phyloP scores from a whole-genome alignment of 1,284 basidiomycete species.

The Ceratobasidium sp. region DNA sequence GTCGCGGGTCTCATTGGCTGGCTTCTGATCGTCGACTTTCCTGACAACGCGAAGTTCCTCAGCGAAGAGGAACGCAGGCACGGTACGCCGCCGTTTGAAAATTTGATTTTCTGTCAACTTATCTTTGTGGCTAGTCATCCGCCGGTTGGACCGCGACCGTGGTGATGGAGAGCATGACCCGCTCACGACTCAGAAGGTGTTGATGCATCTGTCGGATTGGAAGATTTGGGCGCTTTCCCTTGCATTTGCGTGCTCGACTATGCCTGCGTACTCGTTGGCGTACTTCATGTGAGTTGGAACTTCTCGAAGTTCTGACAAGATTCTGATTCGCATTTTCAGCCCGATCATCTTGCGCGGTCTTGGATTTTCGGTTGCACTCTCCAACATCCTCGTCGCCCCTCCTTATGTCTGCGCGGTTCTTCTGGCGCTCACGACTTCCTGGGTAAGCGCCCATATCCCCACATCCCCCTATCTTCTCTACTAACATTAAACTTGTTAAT shows the following conservation, averaged over 20 bases:
- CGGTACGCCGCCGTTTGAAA: slow-evolving; percentile 5
- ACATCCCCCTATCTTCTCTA: not conserved
- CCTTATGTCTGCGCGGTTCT: slow-evolving; percentile 35
- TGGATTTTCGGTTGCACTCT: slow-evolving; percentile 35
- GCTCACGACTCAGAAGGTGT: slow-evolving; percentile 53
- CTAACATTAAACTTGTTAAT: no score
- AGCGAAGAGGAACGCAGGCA: slow-evolving; percentile 50
- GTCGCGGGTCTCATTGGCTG: slow-evolving; percentile 48
- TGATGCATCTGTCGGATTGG: slow-evolving; percentile 53
- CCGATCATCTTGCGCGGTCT: slow-evolving; percentile 44
- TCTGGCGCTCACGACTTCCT: slow-evolving; percentile 27
- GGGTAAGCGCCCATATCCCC: not conserved
- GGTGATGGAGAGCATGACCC: slow-evolving; percentile 57
- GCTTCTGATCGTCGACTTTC: slow-evolving; percentile 56
- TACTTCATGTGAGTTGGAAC: slow-evolving; percentile 29
- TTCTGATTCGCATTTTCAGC: slow-evolving; percentile 22
- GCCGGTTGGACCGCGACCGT: slow-evolving; percentile 58
- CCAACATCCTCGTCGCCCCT: slow-evolving; percentile 43
- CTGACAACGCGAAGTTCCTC: slow-evolving; percentile 59
- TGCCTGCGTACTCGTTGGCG: slow-evolving; percentile 40
- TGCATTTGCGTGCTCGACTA: slow-evolving; percentile 35
- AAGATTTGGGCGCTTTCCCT: slow-evolving; percentile 55
- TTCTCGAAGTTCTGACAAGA: not conserved
- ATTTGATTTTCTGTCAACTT: no score
- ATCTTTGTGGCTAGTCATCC: slow-evolving; percentile 44